Base-by-base conservation (phyloP, 768 basidiomycete genomes). In the Grammothele lineata region DNA sequence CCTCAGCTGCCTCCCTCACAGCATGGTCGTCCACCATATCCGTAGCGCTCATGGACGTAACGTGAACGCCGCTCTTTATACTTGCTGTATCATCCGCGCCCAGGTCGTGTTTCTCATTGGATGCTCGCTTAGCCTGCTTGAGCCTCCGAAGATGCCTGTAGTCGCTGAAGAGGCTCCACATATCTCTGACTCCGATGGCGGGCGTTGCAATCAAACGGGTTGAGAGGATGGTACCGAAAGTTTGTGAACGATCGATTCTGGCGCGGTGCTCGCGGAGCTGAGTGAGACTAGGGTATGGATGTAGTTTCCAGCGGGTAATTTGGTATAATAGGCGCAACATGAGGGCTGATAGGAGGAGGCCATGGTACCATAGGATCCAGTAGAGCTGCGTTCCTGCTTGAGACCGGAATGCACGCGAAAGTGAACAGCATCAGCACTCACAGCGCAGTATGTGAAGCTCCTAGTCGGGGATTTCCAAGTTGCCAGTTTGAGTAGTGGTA, bases 291-390 rank as follows among this genome's bases (percentile, higher is more conserved):
- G 83, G 82, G 51, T 83, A 78, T 3, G 77, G 70, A 15, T 75
- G 67, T 24, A 83, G 42, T 48, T 70, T 72, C 27, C 73, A 71
- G 32, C 72, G 70, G 24, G 79, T 27, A 38, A 85, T 71, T 33
- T 70, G 56, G 50, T 72, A 76, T 23, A 77, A 55, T 12, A 83
- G 58, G 30, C 71, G 68, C 34, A 76, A 59, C 39, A 82, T 50
- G 21, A 81, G 57, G 7, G 72, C 70, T 11, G 85, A 75, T 11
- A 77, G 65, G 4, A 87, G 68, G 12, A 81, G 57, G 55, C 83
- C 70, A 42, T 76, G 56, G 61, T 76, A 76, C 84, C 84, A 86
- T 14, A 84, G 56, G 27, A 71, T 61, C 85, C 85, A 86, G 53
- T 75, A 86, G 1, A 69, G 46, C 85, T 85, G 36, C 8, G 27